Percentiles rank a stretch among this genome's conserved stretches.
phyloP scores from a whole-genome alignment of 768 basidiomycete species.

The Russula abietina region DNA sequence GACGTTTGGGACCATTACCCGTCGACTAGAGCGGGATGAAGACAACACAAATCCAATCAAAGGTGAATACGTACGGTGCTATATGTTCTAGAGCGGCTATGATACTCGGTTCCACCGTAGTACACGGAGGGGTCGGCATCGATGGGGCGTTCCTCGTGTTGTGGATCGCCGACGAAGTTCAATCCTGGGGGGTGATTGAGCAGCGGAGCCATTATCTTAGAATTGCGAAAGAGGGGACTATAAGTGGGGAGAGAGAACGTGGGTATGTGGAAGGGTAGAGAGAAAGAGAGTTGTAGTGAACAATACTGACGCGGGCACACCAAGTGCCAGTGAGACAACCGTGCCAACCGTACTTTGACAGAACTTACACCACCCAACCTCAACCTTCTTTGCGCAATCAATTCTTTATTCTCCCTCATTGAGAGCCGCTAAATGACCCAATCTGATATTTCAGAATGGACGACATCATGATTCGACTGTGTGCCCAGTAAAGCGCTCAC shows the following conservation, averaged over 20 bases:
- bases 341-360: too few relatives aligned
- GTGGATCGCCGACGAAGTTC: constrained; percentile 58
- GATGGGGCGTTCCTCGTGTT: constrained; percentile 36
- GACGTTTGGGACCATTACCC: constrained; percentile 49
- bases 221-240: not conserved
- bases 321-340: not conserved
- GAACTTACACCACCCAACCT: too few relatives aligned
- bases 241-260: not conserved
- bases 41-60: not conserved
- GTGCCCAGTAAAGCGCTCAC: not conserved
- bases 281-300: constrained; percentile 3
- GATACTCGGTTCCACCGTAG: constrained; percentile 75
- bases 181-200: constrained; percentile 59
- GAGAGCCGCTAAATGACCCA: too few relatives aligned
- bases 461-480: not conserved
- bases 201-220: constrained; percentile 52
- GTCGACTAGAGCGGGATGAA: constrained; percentile 14
- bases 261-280: constrained; percentile 2
- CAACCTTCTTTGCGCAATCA: too few relatives aligned
- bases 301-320: not conserved
- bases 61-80: constrained; percentile 57
- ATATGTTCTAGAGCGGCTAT: constrained; percentile 81
- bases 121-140: constrained; percentile 72
- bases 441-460: too few relatives aligned
- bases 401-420: too few relatives aligned